Evolutionary conservation across 768 basidiomycete genomes (phyloP).

Genomic region (Gymnopilus junonius): DNA sequence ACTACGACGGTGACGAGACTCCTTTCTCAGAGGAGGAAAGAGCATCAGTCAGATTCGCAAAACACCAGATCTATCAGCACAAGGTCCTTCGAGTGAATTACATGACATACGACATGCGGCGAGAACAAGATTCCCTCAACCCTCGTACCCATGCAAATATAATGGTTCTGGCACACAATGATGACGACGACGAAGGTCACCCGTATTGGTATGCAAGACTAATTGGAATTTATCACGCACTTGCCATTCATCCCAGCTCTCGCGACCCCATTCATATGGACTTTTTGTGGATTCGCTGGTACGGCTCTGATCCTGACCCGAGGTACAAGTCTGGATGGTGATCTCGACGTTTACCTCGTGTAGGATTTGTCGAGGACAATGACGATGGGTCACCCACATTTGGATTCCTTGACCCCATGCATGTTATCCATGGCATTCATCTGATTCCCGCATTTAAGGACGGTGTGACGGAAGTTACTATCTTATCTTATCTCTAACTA

Average conservation of each 20-base stretch:
- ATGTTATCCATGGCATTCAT: slow-evolving; percentile 42
- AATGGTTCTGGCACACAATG: slow-evolving; percentile 32
- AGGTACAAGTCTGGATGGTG: slow-evolving; percentile 13
- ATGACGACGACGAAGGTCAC: slow-evolving; percentile 16
- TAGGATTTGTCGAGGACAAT: slow-evolving; percentile 37
- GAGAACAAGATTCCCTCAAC: slow-evolving; percentile 45
- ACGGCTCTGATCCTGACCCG: slow-evolving; percentile 9
- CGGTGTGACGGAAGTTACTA: slow-evolving; percentile 18
- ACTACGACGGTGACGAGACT: slow-evolving; percentile 27
- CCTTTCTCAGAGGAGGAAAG: slow-evolving; percentile 17
- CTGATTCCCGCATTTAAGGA: slow-evolving; percentile 44
- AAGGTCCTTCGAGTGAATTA: slow-evolving; percentile 41
- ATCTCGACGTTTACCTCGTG: slow-evolving; percentile 11
- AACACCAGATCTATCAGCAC: slow-evolving; percentile 31
- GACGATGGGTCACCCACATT: slow-evolving; percentile 33
- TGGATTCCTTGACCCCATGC: slow-evolving; percentile 49
- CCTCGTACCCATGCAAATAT: slow-evolving; percentile 38
- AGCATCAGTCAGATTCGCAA: slow-evolving; percentile 23
- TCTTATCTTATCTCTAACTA: background rate
- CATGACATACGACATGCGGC: slow-evolving; percentile 48
- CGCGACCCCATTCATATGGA: slow-evolving; percentile 20
- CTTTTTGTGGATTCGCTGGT: slow-evolving; percentile 33
- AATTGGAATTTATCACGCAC: slow-evolving; percentile 35
- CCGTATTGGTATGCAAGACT: slow-evolving; percentile 41
- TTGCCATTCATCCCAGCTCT: slow-evolving; percentile 23